These are phyloP conservation scores for Phytophthora foliorum DNA, from an alignment of 352 stramenopile species.

Conservation along the genomic window DNA sequence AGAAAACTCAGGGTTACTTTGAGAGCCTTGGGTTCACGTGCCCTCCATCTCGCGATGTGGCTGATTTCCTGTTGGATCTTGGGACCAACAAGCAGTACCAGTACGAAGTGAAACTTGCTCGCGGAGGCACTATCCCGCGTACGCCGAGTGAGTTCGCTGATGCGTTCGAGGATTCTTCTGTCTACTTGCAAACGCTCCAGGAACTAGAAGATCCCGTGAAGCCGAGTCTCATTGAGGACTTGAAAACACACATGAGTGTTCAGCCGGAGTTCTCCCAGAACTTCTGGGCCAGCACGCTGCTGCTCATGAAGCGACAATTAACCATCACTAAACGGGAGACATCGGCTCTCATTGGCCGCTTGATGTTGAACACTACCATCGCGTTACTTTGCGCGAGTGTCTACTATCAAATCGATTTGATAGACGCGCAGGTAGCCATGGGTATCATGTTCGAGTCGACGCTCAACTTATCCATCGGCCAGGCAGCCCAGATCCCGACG, in stretches of 20 bases:
- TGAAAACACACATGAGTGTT: background rate
- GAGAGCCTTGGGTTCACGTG: slow-evolving; percentile 19
- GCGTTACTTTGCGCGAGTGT: slow-evolving; percentile 29
- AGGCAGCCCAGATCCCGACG: slow-evolving; percentile 63
- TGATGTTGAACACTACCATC: slow-evolving; percentile 30
- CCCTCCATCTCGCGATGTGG: slow-evolving; percentile 30
- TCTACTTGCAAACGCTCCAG: slow-evolving; percentile 2
- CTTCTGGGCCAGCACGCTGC: slow-evolving; percentile 18
- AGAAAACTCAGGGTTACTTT: slow-evolving; percentile 38
- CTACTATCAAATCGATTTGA: slow-evolving; percentile 32
- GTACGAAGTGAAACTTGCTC: slow-evolving; percentile 9
- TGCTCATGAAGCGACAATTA: slow-evolving; percentile 31
- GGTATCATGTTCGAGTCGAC: slow-evolving; percentile 73
- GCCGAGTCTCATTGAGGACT: background rate
- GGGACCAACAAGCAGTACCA: slow-evolving; percentile 36
- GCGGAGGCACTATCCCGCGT: background rate
- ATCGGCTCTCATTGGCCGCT: slow-evolving; percentile 24
- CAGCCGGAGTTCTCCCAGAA: slow-evolving; percentile 32
- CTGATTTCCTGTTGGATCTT: slow-evolving; percentile 41
- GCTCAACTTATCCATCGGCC: slow-evolving; percentile 69
- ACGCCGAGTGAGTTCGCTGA: slow-evolving; percentile 33
- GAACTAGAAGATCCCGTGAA: background rate
- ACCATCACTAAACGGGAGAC: slow-evolving; percentile 27
- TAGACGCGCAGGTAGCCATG: slow-evolving; percentile 27
- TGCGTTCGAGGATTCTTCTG: slow-evolving; percentile 49